Evolutionary conservation across 352 stramenopile genomes (phyloP), one percentile per base, ranked within the genome.

Genomic region (Globisporangium barbulae): DNA sequence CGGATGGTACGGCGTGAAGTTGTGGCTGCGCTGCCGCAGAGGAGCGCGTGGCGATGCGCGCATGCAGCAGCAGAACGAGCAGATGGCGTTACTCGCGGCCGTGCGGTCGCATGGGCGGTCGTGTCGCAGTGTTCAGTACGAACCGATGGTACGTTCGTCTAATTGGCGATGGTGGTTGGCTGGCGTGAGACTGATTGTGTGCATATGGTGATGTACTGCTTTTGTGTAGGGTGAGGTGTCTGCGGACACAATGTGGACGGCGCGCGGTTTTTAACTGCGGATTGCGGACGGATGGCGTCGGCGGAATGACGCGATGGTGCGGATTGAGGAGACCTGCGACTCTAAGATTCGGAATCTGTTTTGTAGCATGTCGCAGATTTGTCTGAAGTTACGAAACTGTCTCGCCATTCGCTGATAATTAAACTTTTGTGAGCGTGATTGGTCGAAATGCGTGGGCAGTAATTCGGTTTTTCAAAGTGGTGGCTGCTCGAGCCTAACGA

Each of bases 61-160:
- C 35, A 15, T 44, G n/a, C 74, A 76, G 54, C 67, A 79, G 42
- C 69, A 76, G 58, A 74, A 67, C 57, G 78, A 88, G 37, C 65
- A 65, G 41, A 62, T 68, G 54, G 82, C 73, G 48, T 49, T 91
- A 25, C 71, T 91, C 48, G 64, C 78, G 50, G 62, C 72, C 31
- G 67, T 89, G 37, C 76, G 79, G 25, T 56, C 72, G 39, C 73
- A 84, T 67, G 79, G 79, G n/a, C 79, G 78, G 53, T 75, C 78
- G 47, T 64, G 76, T 5, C 61, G 67, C 35, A 59, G 62, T 19
- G 54, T 63, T 21, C 59, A 49, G 28, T 84, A 85, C 69, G 67
- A 68, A 8, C 61, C 74, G 10, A 85, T 85, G 74, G 79, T 87
- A 67, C 30, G 70, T 68, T 33, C 53, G 25, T 2, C 25, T 28